These are phyloP conservation scores for Hypsizygus ulmarius DNA, from an alignment of 1,284 basidiomycete genomes.

Conservation along the genomic window DNA sequence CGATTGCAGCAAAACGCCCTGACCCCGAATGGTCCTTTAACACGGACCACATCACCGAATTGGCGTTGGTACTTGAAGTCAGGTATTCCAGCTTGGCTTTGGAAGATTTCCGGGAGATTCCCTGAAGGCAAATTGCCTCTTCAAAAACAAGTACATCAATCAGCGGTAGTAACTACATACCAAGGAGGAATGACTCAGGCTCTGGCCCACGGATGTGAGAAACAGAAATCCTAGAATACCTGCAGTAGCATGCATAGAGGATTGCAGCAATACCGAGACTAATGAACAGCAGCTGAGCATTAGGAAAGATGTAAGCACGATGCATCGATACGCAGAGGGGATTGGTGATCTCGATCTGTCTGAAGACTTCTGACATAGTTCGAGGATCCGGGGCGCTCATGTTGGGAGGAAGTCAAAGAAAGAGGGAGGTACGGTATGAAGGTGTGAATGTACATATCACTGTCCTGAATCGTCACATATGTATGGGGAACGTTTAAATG, in stretches of 20 bases:
- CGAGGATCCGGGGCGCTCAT: neutral
- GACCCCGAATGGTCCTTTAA: constrained; percentile 53
- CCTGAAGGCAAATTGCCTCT: constrained; percentile 30
- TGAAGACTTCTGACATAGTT: constrained; percentile 1
- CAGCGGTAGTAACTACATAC: constrained; percentile 20
- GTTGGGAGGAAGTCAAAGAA: neutral
- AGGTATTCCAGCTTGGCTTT: constrained; percentile 45
- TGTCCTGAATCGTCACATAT: constrained; percentile 5
- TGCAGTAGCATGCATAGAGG: constrained; percentile 30
- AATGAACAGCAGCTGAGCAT: constrained; percentile 7
- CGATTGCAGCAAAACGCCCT: constrained; percentile 5
- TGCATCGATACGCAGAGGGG: neutral
- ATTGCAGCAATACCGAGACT: constrained; percentile 17
- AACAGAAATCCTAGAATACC: constrained; percentile 35
- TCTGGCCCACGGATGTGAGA: constrained; percentile 40
- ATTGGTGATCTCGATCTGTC: constrained; percentile 4
- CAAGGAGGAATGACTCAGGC: constrained; percentile 40
- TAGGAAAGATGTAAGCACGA: neutral
- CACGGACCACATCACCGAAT: constrained; percentile 47
- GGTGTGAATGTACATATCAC: constrained; percentile 1
- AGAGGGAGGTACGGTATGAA: neutral
- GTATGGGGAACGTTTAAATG: constrained; percentile 19
- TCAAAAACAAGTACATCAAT: neutral
- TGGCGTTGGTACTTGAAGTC: constrained; percentile 50
- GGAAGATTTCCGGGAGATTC: constrained; percentile 48